Percentiles rank a stretch among this genome's conserved stretches.
These are phyloP conservation scores for Cyberlindnera galapagoensis DNA, from an alignment of 805 yeast species.

Conservation along the genomic window DNA sequence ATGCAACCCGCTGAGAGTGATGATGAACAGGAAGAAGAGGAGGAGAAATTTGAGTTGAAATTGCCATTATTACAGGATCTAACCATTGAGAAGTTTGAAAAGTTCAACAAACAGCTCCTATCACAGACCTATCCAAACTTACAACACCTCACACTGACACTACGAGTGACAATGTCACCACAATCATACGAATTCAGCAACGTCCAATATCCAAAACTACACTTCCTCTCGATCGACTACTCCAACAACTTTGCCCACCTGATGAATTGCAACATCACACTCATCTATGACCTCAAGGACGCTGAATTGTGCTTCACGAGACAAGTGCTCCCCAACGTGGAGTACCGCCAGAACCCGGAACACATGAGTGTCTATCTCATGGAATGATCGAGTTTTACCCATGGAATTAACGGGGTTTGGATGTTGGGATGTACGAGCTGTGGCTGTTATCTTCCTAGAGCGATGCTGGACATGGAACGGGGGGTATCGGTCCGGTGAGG, in stretches of 20 bases:
- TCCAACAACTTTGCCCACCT: constrained; percentile 17
- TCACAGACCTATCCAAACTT: constrained; percentile 8
- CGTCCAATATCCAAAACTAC: constrained; percentile 11
- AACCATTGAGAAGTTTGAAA: constrained; percentile 9
- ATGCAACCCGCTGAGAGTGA: too few species aligned
- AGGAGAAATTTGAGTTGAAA: constrained; percentile 2
- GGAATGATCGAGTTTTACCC: too few species aligned
- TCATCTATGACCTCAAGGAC: constrained; percentile 9
- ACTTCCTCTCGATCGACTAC: constrained; percentile 9
- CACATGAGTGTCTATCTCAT: constrained; percentile 8
- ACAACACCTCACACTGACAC: background rate
- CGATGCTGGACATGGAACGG: too few species aligned
- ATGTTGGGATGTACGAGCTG: too few species aligned
- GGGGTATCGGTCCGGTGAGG: too few species aligned
- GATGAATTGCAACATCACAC: constrained; percentile 13
- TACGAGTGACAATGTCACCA: constrained; percentile 3
- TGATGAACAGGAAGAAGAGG: background rate
- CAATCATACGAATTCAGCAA: constrained; percentile 8
- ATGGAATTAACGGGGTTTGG: too few species aligned
- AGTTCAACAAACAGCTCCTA: background rate
- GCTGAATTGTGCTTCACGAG: constrained; percentile 8
- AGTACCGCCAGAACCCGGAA: constrained; percentile 5
- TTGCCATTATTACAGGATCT: constrained; percentile 4
- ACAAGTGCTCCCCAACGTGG: constrained; percentile 10
- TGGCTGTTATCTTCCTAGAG: too few species aligned